Conservation (phyloP, 495 filamentous ascomycete genomes). For the Xylaria longipes region DNA sequence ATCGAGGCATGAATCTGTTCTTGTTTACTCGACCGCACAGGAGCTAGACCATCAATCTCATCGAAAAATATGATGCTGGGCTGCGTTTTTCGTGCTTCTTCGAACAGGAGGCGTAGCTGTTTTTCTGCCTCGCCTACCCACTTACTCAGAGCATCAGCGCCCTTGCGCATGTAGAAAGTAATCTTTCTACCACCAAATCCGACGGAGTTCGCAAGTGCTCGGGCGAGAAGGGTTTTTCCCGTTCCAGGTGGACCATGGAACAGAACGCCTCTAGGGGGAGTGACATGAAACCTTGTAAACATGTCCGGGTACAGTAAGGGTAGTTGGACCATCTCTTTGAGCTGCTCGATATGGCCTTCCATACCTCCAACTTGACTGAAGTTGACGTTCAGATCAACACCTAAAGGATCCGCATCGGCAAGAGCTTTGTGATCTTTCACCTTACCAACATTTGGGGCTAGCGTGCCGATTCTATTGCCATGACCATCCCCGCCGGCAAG, state of each 20-base stretch:
- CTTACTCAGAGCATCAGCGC: constrained; percentile 94
- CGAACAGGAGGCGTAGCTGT: constrained; percentile 90
- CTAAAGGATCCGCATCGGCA: constrained; percentile 92
- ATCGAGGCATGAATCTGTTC: constrained; percentile 99
- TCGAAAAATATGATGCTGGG: constrained; percentile 99
- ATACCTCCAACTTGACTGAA: constrained; percentile 93
- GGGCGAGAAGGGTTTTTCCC: constrained; percentile 93
- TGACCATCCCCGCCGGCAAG: constrained; percentile 67
- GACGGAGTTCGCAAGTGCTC: constrained; percentile 85
- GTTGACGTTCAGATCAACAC: constrained; percentile 87
- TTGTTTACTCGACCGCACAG: constrained; percentile 94
- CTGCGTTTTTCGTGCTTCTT: constrained; percentile 92
- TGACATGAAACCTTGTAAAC: constrained; percentile 89
- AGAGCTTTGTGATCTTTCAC: constrained; percentile 77
- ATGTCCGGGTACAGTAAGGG: constrained; percentile 94
- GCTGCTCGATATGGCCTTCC: constrained; percentile 88
- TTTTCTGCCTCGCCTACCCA: constrained; percentile 99
- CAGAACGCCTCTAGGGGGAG: constrained; percentile 89
- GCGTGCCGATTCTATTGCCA: constrained; percentile 63
- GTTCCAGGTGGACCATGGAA: constrained; percentile 98
- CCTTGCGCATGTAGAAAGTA: constrained; percentile 99
- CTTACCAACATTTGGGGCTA: constrained; percentile 86
- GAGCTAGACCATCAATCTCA: constrained; percentile 95
- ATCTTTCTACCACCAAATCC: constrained; percentile 83
- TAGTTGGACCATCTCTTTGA: constrained; percentile 97